These are phyloP conservation scores for Akanthomyces muscarius DNA, from an alignment of 2,329 filamentous ascomycete genomes.

Conservation along the genomic window DNA sequence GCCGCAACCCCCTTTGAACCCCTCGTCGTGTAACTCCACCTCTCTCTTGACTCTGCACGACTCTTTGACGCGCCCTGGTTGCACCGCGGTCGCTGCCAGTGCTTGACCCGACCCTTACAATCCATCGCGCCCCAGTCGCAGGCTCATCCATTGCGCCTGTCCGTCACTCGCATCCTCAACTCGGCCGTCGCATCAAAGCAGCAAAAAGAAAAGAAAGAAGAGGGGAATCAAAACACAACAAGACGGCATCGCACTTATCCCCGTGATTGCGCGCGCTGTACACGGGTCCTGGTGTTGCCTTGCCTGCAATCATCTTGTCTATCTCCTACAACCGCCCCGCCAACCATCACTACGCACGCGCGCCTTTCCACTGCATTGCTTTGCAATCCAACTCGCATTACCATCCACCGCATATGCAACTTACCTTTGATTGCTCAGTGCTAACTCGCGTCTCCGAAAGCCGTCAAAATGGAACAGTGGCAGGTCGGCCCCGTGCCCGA, in stretches of 20 bases:
- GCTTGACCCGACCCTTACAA: not conserved
- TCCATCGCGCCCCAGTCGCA: not conserved
- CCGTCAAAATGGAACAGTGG: conserved; percentile 53
- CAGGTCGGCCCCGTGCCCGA: conserved; percentile 58
- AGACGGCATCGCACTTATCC: not conserved
- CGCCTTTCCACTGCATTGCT: conserved; percentile 12
- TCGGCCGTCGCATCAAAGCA: conserved; percentile 2
- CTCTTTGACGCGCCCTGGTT: not conserved
- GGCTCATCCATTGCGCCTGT: not conserved
- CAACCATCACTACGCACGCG: conserved; percentile 7
- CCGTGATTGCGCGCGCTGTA: not conserved
- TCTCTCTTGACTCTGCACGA: not conserved
- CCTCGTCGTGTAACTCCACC: not conserved
- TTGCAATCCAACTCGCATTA: not conserved
- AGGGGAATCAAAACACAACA: not conserved
- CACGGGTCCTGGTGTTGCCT: conserved; percentile 1
- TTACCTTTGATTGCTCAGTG: not conserved
- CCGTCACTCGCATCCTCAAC: not conserved
- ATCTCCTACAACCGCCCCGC: conserved; percentile 8
- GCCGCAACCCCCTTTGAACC: not conserved
- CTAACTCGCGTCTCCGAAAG: not conserved
- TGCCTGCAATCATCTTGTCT: conserved; percentile 6
- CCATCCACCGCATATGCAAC: not conserved
- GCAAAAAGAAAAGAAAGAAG: not conserved
- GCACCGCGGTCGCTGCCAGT: not conserved